phyloP scores from a whole-genome alignment of 2,329 filamentous ascomycete genomes.

The Pestalotiopsis sp. region DNA sequence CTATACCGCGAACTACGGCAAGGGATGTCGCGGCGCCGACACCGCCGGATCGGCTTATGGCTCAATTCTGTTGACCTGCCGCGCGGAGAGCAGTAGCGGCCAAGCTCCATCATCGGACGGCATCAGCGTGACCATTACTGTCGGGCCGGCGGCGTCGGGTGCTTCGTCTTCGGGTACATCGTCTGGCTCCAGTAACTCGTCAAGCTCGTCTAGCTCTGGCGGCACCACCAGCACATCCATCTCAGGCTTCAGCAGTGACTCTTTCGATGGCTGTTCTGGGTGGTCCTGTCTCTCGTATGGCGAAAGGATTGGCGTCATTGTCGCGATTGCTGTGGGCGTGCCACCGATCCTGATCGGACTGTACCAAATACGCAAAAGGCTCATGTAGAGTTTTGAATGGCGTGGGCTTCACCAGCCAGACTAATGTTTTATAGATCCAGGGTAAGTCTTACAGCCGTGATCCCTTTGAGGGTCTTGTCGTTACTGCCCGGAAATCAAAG shows the following conservation, averaged over 20 bases:
- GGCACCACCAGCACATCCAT: not conserved
- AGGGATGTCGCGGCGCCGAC: not conserved
- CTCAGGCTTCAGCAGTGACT: not conserved
- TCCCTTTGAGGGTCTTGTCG: no score
- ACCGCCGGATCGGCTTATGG: not conserved
- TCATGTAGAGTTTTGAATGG: not conserved
- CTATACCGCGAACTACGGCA: not conserved
- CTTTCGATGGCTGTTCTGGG: not conserved
- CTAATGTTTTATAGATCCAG: no score
- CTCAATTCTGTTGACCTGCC: not conserved
- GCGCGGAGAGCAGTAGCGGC: not conserved
- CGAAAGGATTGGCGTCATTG: not conserved
- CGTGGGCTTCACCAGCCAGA: no score
- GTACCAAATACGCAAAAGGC: not conserved
- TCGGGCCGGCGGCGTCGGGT: not conserved
- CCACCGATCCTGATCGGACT: not conserved
- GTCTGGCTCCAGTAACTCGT: not conserved
- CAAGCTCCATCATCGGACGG: not conserved
- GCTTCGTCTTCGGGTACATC: not conserved
- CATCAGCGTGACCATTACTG: not conserved
- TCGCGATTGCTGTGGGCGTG: not conserved
- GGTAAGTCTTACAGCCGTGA: no score
- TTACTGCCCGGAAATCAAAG: no score
- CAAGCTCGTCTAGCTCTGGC: not conserved
- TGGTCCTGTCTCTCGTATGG: not conserved